Conservation (phyloP, 2,329 filamentous ascomycete genomes). For the Aspergillus fijiensis region DNA sequence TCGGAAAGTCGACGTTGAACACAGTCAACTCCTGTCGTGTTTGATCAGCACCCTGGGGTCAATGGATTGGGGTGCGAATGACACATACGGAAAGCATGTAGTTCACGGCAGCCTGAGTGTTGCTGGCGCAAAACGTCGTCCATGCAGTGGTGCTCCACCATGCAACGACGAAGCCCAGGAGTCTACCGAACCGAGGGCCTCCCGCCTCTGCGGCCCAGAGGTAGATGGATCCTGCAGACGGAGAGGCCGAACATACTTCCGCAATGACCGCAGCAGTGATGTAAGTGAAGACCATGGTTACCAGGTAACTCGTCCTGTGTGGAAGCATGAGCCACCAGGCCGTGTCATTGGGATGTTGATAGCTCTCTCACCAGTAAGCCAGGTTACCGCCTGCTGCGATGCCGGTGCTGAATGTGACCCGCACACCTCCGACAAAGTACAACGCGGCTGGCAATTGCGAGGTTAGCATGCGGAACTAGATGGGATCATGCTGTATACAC, state of each 20-base stretch:
- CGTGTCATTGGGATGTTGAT: neutral
- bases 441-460: slow-evolving; percentile 50
- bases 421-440: slow-evolving; percentile 61
- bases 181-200: slow-evolving; percentile 54
- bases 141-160: slow-evolving; percentile 65
- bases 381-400: slow-evolving; percentile 61
- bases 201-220: slow-evolving; percentile 62
- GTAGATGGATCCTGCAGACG: slow-evolving; percentile 60
- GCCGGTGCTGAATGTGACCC: slow-evolving; percentile 62
- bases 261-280: slow-evolving; percentile 62
- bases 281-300: slow-evolving; percentile 61
- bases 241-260: slow-evolving; percentile 60
- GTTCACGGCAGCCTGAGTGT: slow-evolving; percentile 53
- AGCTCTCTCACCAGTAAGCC: slow-evolving; percentile 54
- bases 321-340: neutral
- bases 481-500: slow-evolving; percentile 38
- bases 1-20: slow-evolving; percentile 57
- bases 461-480: slow-evolving; percentile 8
- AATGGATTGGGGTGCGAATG: neutral
- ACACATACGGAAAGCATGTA: slow-evolving; percentile 53
- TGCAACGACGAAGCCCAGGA: slow-evolving; percentile 62
- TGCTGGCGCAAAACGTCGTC: slow-evolving; percentile 60
- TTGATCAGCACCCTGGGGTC: too few relatives aligned
- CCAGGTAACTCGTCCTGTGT: slow-evolving; percentile 57
- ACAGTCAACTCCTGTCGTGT: slow-evolving; percentile 55